These are phyloP conservation scores for Teratosphaeria nubilosa DNA, from an alignment of 2,329 filamentous ascomycete genomes.

Conservation along the genomic window DNA sequence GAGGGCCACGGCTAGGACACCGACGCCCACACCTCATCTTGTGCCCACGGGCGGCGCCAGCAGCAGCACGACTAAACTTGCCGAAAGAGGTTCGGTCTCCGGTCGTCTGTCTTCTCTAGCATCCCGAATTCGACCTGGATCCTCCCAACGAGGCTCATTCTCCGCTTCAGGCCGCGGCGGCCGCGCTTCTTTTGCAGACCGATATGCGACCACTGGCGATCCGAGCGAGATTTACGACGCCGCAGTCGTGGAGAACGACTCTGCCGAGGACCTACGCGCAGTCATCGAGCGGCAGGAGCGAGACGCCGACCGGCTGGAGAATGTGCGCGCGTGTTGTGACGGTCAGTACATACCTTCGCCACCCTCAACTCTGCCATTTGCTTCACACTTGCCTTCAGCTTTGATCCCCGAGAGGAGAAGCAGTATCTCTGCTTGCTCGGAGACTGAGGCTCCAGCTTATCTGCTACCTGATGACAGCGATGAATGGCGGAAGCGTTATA, in stretches of 20 bases:
- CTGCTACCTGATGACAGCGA: neutral
- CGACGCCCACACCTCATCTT: constrained; percentile 7
- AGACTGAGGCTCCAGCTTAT: neutral
- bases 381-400: neutral
- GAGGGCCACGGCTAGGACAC: constrained; percentile 1
- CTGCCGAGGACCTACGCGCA: constrained; percentile 68
- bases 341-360: constrained; percentile 48
- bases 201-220: constrained; percentile 8
- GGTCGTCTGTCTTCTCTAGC: constrained; percentile 29
- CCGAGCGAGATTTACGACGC: constrained; percentile 37
- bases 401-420: neutral
- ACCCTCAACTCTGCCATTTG: neutral
- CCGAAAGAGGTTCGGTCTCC: constrained; percentile 4
- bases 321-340: constrained; percentile 94
- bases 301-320: constrained; percentile 74
- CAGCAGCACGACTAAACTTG: neutral
- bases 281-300: constrained; percentile 69
- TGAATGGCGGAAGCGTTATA: neutral
- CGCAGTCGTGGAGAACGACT: constrained; percentile 47
- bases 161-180: constrained; percentile 4
- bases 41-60: neutral
- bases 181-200: constrained; percentile 1
- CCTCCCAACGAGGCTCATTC: constrained; percentile 13
- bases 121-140: constrained; percentile 14
- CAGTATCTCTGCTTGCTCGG: neutral